A percentile compares a stretch with the other conserved stretches of the same genome.
Conservation (phyloP, 2,329 filamentous ascomycete genomes). For the Chrysosphaeria jannelii region DNA sequence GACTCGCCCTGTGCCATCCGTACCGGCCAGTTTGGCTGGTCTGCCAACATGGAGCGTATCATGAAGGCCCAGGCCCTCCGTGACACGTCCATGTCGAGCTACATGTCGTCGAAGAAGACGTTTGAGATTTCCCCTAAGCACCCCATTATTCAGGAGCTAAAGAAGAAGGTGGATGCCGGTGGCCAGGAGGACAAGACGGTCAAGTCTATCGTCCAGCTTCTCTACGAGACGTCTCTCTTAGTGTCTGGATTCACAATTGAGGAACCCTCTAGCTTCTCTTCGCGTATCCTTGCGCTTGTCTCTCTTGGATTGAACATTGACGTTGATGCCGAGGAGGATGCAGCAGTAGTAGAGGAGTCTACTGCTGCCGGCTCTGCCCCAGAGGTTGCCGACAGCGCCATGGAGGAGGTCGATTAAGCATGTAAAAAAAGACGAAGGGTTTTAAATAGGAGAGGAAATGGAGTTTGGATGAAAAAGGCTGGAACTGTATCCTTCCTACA, state of each 20-base stretch:
- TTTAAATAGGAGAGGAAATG: constrained; percentile 3
- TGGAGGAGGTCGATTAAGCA: constrained; percentile 97
- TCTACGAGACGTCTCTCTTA: constrained; percentile 95
- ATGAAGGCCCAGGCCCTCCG: constrained; percentile 99
- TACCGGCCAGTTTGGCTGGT: constrained; percentile 99
- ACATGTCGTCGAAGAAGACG: constrained; percentile 99
- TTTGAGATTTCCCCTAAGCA: constrained; percentile 99
- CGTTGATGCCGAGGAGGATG: constrained; percentile 48
- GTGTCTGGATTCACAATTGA: constrained; percentile 99
- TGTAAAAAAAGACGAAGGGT: constrained; percentile 7
- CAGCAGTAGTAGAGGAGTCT: constrained; percentile 6
- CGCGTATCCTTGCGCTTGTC: constrained; percentile 99
- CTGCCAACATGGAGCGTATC: constrained; percentile 99
- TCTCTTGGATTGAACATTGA: constrained; percentile 94
- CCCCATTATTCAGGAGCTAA: constrained; percentile 92
- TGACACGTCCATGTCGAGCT: constrained; percentile 97
- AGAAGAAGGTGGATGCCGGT: constrained; percentile 94
- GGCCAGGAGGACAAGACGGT: constrained; percentile 97
- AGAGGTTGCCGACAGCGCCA: constrained; percentile 54
- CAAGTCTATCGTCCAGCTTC: constrained; percentile 94
- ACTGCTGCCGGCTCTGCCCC: constrained; percentile 16
- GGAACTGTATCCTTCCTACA: too few relatives aligned
- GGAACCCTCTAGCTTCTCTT: constrained; percentile 87
- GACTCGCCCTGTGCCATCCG: constrained; percentile 92
- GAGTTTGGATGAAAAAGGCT: too few relatives aligned